Conservation (phyloP, 805 yeast species). For the Saccharomyces cerevisiae region DNA sequence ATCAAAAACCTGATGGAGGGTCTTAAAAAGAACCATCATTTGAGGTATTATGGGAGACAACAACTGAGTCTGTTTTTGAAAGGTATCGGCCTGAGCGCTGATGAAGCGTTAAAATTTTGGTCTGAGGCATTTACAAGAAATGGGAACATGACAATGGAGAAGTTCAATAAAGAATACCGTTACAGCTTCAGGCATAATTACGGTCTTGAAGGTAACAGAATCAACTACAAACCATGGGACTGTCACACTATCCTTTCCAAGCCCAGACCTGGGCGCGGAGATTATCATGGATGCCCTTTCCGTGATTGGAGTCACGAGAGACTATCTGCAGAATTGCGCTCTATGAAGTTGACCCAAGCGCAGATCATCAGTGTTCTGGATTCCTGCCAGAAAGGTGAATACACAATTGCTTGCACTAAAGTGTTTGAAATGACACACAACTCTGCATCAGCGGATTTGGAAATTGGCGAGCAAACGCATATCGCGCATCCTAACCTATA, state of each 20-base stretch:
- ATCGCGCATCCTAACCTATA: conserved; percentile 85
- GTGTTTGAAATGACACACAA: conserved; percentile 63
- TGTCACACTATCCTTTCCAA: conserved; percentile 69
- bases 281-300: conserved; percentile 91
- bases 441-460: conserved; percentile 29
- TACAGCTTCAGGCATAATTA: conserved; percentile 84
- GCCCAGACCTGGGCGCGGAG: conserved; percentile 59
- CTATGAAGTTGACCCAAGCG: conserved; percentile 39
- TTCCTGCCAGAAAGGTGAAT: conserved; percentile 59
- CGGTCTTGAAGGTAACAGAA: conserved; percentile 86
- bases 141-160: conserved; percentile 52
- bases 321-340: conserved; percentile 47
- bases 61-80: conserved; percentile 79
- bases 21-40: conserved; percentile 56
- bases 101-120: conserved; percentile 88
- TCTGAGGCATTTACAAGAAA: conserved; percentile 54
- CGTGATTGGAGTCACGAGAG: conserved; percentile 64
- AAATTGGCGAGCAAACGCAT: conserved; percentile 45
- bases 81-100: conserved; percentile 80
- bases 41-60: conserved; percentile 75
- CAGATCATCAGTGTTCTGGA: conserved; percentile 56
- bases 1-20: conserved; percentile 58
- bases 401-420: conserved; percentile 80
- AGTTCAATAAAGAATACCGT: conserved; percentile 78
- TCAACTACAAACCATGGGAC: conserved; percentile 77